Base-by-base conservation (phyloP, 306 rosid genomes). In the Sindora glabra region DNA sequence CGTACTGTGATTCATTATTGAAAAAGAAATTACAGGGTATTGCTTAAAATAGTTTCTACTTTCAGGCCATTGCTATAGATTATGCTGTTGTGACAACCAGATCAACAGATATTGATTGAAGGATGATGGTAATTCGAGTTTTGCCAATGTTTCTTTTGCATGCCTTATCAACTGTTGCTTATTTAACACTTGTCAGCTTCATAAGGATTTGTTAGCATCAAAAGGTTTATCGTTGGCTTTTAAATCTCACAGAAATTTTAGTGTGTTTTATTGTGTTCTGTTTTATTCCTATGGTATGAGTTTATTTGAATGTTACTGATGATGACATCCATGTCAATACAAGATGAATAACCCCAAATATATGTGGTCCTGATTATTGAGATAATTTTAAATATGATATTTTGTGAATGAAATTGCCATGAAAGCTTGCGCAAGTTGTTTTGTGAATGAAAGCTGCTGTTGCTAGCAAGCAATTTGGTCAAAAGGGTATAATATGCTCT, bases 131-230 rank as follows among this genome's bases (percentile, higher is more conserved):
- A 7, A 56, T 86, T 42, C 74, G 84, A 58, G 79, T 89, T 73
- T 65, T 80, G 48, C 99, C 99, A 0, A 89, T 94, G 95, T 94
- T 94, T 84, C 84, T 94, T 71, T 75, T 86, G 77, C 95, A 97
- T 34, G 89, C 72, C 45, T 48, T 94, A 33, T 71, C 95, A 42
- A 8, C 71, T 40, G 65, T 73, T 70, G 29, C 75, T 11, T 84
- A 94, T 82, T 59, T 86, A 1, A 44, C 87, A 3, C 74, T 78
- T 69, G 48, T 61, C 46, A 84, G 82, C 76, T 76, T 80, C 77
- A 84, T 79, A 44, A 80, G 29, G 69, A 89, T 86, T 79, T 70
- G 99, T 89, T 64, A 86, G 99, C 84, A 48, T 60, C 46, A 37
- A 37, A 69, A 57, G n/a, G 14, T 70, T 23, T 30, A 3, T 45